phyloP scores from a whole-genome alignment of 2,329 filamentous ascomycete genomes.

The Colletotrichum sp. region DNA sequence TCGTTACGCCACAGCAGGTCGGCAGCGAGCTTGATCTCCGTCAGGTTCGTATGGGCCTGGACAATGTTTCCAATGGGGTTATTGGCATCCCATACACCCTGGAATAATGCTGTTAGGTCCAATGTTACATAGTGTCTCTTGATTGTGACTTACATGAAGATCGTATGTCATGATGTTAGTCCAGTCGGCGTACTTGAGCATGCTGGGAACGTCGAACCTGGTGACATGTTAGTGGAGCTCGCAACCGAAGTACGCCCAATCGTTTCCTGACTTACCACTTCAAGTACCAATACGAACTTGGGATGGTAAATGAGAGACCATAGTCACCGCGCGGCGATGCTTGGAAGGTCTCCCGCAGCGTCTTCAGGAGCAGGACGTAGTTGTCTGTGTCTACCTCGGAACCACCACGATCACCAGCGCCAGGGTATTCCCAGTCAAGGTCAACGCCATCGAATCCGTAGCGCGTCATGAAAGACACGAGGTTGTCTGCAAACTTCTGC shows the following conservation, averaged over 20 bases:
- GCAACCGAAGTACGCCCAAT: background rate
- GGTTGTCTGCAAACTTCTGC: conserved; percentile 16
- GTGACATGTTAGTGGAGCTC: background rate
- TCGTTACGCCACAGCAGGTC: conserved; percentile 46
- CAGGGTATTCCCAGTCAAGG: conserved; percentile 30
- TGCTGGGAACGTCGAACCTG: conserved; percentile 19
- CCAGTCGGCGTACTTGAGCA: conserved; percentile 28
- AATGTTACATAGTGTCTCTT: background rate
- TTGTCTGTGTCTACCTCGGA: conserved; percentile 19
- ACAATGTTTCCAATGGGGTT: conserved; percentile 30
- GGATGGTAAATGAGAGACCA: conserved; percentile 17
- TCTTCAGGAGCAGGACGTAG: conserved; percentile 41
- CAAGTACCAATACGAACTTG: conserved; percentile 23
- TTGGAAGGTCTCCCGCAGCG: conserved; percentile 30
- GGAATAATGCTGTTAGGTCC: conserved; percentile 25
- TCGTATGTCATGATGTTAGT: conserved; percentile 39
- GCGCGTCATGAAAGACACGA: conserved; percentile 21
- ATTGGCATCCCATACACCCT: background rate
- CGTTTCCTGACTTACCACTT: conserved; percentile 4
- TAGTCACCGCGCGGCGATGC: background rate
- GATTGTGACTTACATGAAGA: background rate
- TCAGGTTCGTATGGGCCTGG: conserved; percentile 44
- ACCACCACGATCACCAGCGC: conserved; percentile 25
- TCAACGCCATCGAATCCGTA: conserved; percentile 24
- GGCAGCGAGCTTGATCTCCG: conserved; percentile 41